Base-by-base conservation (phyloP, 495 filamentous ascomycete species). In the Oleoguttula mirabilis region DNA sequence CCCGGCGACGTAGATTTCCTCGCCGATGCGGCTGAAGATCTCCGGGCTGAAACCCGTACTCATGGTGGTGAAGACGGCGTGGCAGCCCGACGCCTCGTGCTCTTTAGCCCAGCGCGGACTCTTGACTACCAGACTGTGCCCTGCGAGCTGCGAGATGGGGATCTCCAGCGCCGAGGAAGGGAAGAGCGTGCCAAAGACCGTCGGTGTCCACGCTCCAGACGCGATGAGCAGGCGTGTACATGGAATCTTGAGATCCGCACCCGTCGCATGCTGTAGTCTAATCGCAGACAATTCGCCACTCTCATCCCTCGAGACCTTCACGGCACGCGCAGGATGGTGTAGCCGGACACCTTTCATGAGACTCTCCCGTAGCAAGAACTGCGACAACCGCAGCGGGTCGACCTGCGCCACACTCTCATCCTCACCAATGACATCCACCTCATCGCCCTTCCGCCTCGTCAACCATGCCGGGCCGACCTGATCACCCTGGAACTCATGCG, bases 1-100 rank as follows among this genome's bases (percentile, higher is more conserved):
- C 0, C 84, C 84, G 0, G 79, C 81, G 45, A 90, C 61, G 54
- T 84, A 87, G 11, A 88, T 75, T 36, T 84, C 71, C 0, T 71
- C 73, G 2, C 73, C 71, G 3, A 70, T 45, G 4, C 83, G 67
- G 3, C 74, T 75, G 58, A 85, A 86, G 6, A 85, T 63, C 61
- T 90, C 84, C 0, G 84, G 83, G 8, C 72, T 74, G 60, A 78
- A 84, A 0, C 68, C 73, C 20, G 60, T 61, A 3, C 33, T 41
- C 47, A 65, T 65, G 3, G 73, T 73, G 0, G 78, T 77, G 60
- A 84, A 88, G 3, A 88, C 58, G 1, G 84, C 79, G 55, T 86
- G 77, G 54, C 80, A 84, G 8, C 61, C 61, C 0, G 47, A 25
- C 3, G 17, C 21, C 32, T 62, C 54, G 11, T 48, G 44, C 12